Evolutionary conservation across 2,329 filamentous ascomycete genomes (phyloP), one percentile per base, ranked within the genome.

Genomic region (Penicillium olsonii): DNA sequence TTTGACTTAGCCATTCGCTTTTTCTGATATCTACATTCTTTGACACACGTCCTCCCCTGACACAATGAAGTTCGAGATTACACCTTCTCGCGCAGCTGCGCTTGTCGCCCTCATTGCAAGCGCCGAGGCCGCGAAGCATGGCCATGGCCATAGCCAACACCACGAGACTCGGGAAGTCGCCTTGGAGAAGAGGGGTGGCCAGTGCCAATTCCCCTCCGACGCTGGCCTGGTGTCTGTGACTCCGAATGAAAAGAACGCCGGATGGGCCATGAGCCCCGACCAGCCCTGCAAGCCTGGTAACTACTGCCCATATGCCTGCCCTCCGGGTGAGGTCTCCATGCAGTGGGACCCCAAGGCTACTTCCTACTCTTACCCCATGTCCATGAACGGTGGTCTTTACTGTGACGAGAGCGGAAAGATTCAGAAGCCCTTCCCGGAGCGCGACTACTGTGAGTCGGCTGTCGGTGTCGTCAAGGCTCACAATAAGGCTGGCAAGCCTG

Each of bases 211-310:
- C 61, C 88, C 88, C 10, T 74, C 76, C 27, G 78, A 87, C 63
- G 78, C 81, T 24, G 85, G 87, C 45, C 72, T 92, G 63, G 81
- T 90, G 37, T 68, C 82, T 12, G 78, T 92, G 44, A 88, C 87
- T 9, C 87, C 87, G 4, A 75, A 74, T 44, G 67, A 68, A 37
- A 65, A 73, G 66, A 92, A 92, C 72, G 85, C 77, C 42, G 88
- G 88, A 53, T 92, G 88, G 84, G 88, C 88, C 35, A 84, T 92
- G 82, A 87, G 85, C 62, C 87, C 88, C 4, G 84, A 92, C 68
- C 81, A 87, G 66, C 68, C 80, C 45, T 92, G 88, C 68, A 76
- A 75, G 50, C 79, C 83, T 4, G 87, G 84, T 50, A 81, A 68
- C 57, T 91, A 87, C 70, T 92, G 88, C 65, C 88, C 88, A 2